Base-by-base conservation (phyloP, 768 basidiomycete species). In the Naganishia kalamii region DNA sequence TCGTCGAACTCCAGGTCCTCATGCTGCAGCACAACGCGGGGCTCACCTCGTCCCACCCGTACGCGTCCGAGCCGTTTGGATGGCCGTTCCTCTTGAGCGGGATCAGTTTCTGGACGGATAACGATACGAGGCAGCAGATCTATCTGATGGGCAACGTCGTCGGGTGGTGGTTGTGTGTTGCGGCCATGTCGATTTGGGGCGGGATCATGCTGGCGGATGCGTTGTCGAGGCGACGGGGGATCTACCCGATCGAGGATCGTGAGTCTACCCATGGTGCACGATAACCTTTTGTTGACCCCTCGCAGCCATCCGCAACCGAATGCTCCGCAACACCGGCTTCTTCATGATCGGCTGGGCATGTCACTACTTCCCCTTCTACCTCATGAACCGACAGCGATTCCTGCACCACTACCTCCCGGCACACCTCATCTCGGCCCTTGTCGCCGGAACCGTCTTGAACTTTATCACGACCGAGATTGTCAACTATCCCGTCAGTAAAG, bases 21-120 rank as follows among this genome's bases (percentile, higher is more conserved):
- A 98, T 98, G 94, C 80, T 98, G 69, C 92, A 96, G 75, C 96
- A 99, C 81, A 99, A 99, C 72, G 93, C 96, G n/a, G 96, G 92
- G 23, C 82, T 99, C 69, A 94, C 92, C 27, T 89, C 92, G n/a
- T 89, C 88, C 4, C 96, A 99, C 75, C 96, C 96, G 44, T 99
- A 99, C 76, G 92, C 96, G 3, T 90, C 89, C 65, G 83, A 83
- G n/a, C 92, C 96, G 5, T 87, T 97, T 79, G 92, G 94, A 76
- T 99, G 96, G 96, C 96, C 96, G 6, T 98, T 98, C 86, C 84
- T 92, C 41, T 79, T 97, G 30, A 90, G 83, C 68, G 96, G 96
- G 52, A 98, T 99, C 80, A 93, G 91, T 75, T 98, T 98, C 83
- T 99, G 96, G 96, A 99, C 96, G 4, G 76, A 81, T 32, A 86